Evolutionary conservation across 1,284 basidiomycete species (phyloP).

Genomic region (Bondarzewia mesenterica): DNA sequence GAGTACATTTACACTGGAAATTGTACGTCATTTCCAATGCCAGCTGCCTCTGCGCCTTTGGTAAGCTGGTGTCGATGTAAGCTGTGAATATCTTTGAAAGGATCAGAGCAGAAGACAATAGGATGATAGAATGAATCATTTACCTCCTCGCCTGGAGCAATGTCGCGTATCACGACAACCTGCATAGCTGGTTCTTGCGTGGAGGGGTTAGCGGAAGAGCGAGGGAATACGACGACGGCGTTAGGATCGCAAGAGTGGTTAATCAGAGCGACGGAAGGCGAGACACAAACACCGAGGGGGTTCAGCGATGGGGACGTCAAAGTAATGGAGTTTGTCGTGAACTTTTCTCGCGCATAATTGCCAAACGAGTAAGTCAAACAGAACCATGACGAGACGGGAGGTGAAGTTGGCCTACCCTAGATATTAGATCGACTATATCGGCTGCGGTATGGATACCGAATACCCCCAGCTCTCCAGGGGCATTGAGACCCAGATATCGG

Average conservation of each 20-base stretch:
- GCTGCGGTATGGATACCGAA: conserved; percentile 49
- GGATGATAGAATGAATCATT: conserved; percentile 9
- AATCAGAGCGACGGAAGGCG: conserved; percentile 71
- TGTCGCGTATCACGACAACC: conserved; percentile 61
- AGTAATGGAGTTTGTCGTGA: conserved; percentile 84
- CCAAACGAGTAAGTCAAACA: neutral
- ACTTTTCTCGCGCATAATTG: conserved; percentile 35
- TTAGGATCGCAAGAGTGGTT: conserved; percentile 94
- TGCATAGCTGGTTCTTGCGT: conserved; percentile 58
- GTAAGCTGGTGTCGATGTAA: conserved; percentile 82
- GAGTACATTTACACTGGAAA: conserved; percentile 68
- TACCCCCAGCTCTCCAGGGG: conserved; percentile 46
- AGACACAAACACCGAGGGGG: conserved; percentile 76
- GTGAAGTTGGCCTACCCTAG: conserved; percentile 41
- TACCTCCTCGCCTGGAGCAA: conserved; percentile 67
- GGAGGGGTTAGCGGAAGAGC: conserved; percentile 24
- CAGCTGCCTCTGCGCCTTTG: conserved; percentile 45
- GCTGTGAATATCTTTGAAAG: conserved; percentile 50
- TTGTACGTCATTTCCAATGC: conserved; percentile 69
- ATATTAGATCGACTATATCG: conserved; percentile 64
- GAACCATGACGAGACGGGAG: neutral
- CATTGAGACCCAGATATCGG: conserved; percentile 52
- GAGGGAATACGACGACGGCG: conserved; percentile 84
- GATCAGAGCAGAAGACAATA: neutral
- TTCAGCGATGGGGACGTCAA: conserved; percentile 68